These are phyloP conservation scores for Trichoderma sp. DNA, from an alignment of 2,329 filamentous ascomycete species.

Conservation along the genomic window DNA sequence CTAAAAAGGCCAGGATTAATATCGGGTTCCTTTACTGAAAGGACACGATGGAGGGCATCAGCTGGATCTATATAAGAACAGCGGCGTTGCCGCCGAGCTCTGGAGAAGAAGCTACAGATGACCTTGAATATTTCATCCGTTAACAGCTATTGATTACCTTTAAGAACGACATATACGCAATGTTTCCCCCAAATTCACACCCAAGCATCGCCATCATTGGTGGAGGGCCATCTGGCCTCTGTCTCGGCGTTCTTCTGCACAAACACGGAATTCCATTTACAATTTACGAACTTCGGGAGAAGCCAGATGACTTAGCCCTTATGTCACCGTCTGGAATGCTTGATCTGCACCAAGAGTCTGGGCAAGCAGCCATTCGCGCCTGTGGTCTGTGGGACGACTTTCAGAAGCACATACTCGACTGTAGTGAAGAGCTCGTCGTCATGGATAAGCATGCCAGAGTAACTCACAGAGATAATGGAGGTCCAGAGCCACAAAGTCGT, in stretches of 20 bases:
- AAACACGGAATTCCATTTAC: slow-evolving; percentile 33
- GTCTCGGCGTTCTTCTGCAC: slow-evolving; percentile 46
- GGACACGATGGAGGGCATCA: neutral
- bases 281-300: slow-evolving; percentile 35
- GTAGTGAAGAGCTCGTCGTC: slow-evolving; percentile 22
- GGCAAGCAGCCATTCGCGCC: slow-evolving; percentile 43
- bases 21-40: neutral
- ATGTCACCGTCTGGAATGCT: slow-evolving; percentile 40
- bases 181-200: neutral
- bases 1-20: neutral
- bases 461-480: slow-evolving; percentile 25
- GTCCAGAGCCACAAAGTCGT: slow-evolving; percentile 23
- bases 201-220: slow-evolving; percentile 34
- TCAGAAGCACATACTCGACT: slow-evolving; percentile 34
- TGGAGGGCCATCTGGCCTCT: slow-evolving; percentile 45
- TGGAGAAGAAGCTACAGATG: neutral
- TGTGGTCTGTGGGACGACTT: slow-evolving; percentile 46
- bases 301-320: slow-evolving; percentile 28
- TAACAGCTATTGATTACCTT: neutral
- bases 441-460: slow-evolving; percentile 30
- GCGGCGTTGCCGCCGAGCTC: neutral
- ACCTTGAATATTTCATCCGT: neutral
- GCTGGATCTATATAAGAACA: neutral
- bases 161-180: neutral
- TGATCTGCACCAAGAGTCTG: slow-evolving; percentile 47